Evolutionary conservation across 176 grass and related monocot genomes (phyloP).

Genomic region (Cenchrus fungigraminus): DNA sequence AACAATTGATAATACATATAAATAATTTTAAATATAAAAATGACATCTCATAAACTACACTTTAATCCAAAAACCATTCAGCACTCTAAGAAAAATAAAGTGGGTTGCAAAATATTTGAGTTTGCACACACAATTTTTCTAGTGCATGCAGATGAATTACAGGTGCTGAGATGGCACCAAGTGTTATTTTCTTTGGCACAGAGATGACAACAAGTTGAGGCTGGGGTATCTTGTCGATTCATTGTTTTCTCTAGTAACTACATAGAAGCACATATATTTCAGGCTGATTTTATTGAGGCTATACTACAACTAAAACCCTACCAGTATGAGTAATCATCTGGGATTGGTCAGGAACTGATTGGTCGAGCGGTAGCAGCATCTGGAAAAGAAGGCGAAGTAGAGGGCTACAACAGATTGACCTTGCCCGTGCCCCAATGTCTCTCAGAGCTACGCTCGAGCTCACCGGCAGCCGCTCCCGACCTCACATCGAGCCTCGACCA

Average conservation of each 20-base stretch:
- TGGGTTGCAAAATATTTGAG: no score
- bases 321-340: conserved; percentile 1
- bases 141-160: conserved; percentile 18
- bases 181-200: background rate
- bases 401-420: no score
- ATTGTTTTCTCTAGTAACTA: background rate
- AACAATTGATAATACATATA: no score
- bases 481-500: no score
- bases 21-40: no score
- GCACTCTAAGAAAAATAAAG: no score
- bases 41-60: no score
- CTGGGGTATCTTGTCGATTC: background rate
- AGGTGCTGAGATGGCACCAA: background rate
- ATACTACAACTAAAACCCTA: background rate
- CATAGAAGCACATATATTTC: background rate
- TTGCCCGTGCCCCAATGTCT: no score
- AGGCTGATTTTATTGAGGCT: background rate
- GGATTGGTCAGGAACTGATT: background rate
- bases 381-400: no score
- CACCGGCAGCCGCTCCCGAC: no score
- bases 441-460: no score
- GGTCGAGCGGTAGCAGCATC: background rate
- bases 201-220: background rate
- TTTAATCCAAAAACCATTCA: no score
- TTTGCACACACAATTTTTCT: conserved; percentile 2